These are phyloP conservation scores for Xerocomellus amylosporus DNA, from an alignment of 768 basidiomycete species.

Conservation along the genomic window DNA sequence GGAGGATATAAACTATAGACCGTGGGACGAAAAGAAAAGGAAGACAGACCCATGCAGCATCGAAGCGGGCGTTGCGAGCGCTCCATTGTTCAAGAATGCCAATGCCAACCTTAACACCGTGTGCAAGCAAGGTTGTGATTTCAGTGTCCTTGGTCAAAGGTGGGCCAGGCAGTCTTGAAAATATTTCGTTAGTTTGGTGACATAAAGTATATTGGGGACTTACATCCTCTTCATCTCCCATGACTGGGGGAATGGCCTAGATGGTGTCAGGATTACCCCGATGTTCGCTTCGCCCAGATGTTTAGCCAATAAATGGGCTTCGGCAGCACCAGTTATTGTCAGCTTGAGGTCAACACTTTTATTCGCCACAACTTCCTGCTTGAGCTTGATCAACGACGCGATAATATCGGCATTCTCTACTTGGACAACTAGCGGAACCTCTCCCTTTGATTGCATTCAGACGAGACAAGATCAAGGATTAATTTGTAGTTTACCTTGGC, in stretches of 20 bases:
- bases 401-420: slow-evolving; percentile 80
- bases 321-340: slow-evolving; percentile 64
- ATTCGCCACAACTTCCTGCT: slow-evolving; percentile 54
- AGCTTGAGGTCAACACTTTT: slow-evolving; percentile 46
- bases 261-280: slow-evolving; percentile 66
- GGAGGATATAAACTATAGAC: slow-evolving; percentile 1
- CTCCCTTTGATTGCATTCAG: slow-evolving; percentile 42
- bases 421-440: slow-evolving; percentile 71
- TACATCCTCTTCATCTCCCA: slow-evolving; percentile 60
- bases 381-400: slow-evolving; percentile 68
- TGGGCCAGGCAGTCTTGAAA: slow-evolving; percentile 29
- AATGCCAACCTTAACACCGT: slow-evolving; percentile 72
- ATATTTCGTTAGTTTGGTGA: slow-evolving; percentile 6
- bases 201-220: neutral
- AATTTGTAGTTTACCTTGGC: slow-evolving; percentile 36
- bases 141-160: slow-evolving; percentile 45
- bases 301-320: slow-evolving; percentile 70
- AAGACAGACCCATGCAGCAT: slow-evolving; percentile 71
- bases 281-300: slow-evolving; percentile 65
- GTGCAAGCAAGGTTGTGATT: slow-evolving; percentile 56
- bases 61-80: slow-evolving; percentile 75
- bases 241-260: slow-evolving; percentile 64
- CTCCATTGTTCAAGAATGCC: slow-evolving; percentile 67
- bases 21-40: slow-evolving; percentile 24
- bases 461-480: neutral